Conservation (phyloP, 169 alveolate genomes). For the Toxoplasma gondii region DNA sequence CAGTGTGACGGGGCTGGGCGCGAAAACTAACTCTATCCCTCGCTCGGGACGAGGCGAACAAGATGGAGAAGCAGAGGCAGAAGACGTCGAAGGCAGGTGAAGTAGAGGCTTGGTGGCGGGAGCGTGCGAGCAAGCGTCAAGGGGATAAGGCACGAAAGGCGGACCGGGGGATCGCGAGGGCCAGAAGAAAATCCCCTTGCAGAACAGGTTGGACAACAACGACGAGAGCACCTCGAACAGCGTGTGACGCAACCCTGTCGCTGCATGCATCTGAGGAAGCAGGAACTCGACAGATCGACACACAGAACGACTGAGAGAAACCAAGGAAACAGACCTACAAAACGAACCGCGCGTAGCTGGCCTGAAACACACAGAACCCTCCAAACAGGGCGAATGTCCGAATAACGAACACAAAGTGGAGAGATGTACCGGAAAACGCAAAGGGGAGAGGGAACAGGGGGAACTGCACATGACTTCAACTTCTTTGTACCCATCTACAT, state of each 20-base stretch:
- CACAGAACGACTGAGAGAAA: not conserved
- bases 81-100: conserved; percentile 2
- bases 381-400: too few relatives aligned
- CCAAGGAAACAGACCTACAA: not conserved
- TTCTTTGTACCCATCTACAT: too few relatives aligned
- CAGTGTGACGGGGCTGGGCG: conserved; percentile 34
- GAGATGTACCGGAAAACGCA: too few relatives aligned
- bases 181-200: conserved; percentile 3
- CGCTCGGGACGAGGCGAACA: not conserved
- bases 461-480: too few relatives aligned
- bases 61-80: not conserved
- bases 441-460: too few relatives aligned
- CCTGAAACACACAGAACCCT: too few relatives aligned
- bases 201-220: not conserved
- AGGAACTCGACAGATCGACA: too few relatives aligned
- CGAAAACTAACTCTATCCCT: not conserved
- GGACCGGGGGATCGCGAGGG: not conserved
- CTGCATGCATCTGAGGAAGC: conserved; percentile 16
- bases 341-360: too few relatives aligned
- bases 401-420: too few relatives aligned
- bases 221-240: not conserved
- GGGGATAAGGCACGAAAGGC: conserved; percentile 22
- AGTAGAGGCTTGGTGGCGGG: not conserved
- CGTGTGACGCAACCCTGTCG: not conserved
- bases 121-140: not conserved